Evolutionary conservation across 371 early-diverging fungal genomes (phyloP).

Genomic region (Zancudomyces culisetae): DNA sequence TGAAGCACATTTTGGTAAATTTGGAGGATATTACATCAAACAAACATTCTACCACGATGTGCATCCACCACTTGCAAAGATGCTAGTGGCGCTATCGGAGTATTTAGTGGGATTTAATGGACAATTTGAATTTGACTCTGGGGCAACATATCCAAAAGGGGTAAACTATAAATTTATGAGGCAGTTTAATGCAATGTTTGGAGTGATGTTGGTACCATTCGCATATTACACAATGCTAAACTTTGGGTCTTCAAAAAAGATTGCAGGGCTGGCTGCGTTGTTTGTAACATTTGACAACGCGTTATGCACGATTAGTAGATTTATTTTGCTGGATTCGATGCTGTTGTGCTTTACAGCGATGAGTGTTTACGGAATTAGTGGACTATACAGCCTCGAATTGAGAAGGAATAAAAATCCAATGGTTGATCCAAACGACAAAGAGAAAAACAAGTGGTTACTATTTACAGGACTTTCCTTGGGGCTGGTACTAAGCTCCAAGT

Average conservation of each 20-base stretch:
- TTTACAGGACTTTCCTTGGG: conserved; percentile 83
- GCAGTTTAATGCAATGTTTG: conserved; percentile 68
- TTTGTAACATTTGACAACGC: conserved; percentile 75
- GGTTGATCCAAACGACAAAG: conserved; percentile 17
- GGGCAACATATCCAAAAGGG: conserved; percentile 52
- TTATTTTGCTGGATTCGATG: conserved; percentile 94
- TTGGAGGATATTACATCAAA: conserved; percentile 82
- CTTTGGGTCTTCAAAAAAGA: conserved; percentile 41
- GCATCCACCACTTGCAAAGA: conserved; percentile 98
- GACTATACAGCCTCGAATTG: conserved; percentile 56
- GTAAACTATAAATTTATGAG: conserved; percentile 86
- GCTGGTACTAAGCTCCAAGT: conserved; percentile 87
- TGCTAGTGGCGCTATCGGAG: conserved; percentile 87
- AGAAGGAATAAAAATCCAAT: no score
- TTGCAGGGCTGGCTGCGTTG: conserved; percentile 44
- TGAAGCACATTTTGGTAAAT: conserved; percentile 82
- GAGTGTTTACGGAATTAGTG: conserved; percentile 50
- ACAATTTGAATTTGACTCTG: conserved; percentile 73
- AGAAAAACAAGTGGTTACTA: conserved; percentile 75
- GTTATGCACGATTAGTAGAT: conserved; percentile 66
- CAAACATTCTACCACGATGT: conserved; percentile 96
- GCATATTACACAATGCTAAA: conserved; percentile 76
- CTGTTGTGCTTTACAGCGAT: conserved; percentile 76
- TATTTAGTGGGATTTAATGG: conserved; percentile 74
- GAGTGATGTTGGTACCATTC: conserved; percentile 77